Conservation (phyloP, 2,329 filamentous ascomycete species). For the Botrytis elliptica region DNA sequence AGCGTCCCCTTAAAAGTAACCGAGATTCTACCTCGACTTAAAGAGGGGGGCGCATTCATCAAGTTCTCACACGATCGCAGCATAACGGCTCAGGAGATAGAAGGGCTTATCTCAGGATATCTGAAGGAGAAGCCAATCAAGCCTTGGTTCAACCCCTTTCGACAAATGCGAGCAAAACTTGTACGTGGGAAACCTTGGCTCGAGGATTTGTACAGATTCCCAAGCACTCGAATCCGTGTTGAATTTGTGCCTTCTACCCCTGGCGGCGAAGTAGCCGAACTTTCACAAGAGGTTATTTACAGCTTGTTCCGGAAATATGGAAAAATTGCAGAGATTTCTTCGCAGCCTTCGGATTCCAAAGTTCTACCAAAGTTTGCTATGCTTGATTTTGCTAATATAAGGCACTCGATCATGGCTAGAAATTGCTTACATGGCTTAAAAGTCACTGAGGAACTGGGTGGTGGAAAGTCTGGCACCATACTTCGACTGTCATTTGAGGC, state of each 20-base stretch:
- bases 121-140: conserved; percentile 70
- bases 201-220: conserved; percentile 84
- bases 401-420: conserved; percentile 37
- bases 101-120: conserved; percentile 57
- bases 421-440: conserved; percentile 80
- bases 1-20: conserved; percentile 67
- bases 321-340: conserved; percentile 80
- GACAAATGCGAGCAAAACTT: conserved; percentile 65
- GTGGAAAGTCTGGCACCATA: conserved; percentile 72
- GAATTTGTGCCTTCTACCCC: conserved; percentile 78
- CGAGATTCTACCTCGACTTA: conserved; percentile 78
- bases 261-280: conserved; percentile 69
- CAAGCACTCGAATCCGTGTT: conserved; percentile 71
- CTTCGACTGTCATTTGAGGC: conserved; percentile 83
- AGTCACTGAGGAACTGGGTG: conserved; percentile 66
- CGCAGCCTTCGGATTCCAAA: conserved; percentile 84
- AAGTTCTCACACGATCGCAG: conserved; percentile 64
- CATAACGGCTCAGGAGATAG: conserved; percentile 53
- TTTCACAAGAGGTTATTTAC: conserved; percentile 85
- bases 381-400: conserved; percentile 69
- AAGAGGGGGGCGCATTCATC: conserved; percentile 91
- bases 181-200: conserved; percentile 90
- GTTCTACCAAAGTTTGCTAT: conserved; percentile 75
- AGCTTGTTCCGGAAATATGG: conserved; percentile 86
- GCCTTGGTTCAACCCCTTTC: conserved; percentile 88